phyloP scores from a whole-genome alignment of 306 rosid genomes.

The Boehmeria nivea region DNA sequence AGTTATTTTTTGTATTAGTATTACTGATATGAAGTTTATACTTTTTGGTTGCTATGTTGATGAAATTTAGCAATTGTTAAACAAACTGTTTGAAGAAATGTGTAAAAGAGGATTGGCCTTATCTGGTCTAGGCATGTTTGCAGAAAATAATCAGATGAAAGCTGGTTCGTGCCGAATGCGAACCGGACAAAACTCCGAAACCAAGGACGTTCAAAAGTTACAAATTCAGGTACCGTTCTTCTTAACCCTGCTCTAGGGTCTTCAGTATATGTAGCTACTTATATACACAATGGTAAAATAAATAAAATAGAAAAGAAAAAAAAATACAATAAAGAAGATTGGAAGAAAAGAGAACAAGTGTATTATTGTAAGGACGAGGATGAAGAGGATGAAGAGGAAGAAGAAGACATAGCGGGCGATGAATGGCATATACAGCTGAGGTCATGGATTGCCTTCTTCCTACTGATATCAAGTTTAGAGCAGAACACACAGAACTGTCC shows the following conservation, averaged over 20 bases:
- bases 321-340: slow-evolving; percentile 2
- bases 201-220: too few species aligned
- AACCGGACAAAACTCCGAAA: too few species aligned
- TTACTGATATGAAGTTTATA: too few species aligned
- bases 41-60: too few species aligned
- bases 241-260: neutral
- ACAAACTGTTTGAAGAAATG: too few species aligned
- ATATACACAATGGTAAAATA: too few species aligned
- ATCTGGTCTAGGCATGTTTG: too few species aligned
- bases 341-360: slow-evolving; percentile 1
- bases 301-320: neutral
- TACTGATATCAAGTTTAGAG: slow-evolving; percentile 49
- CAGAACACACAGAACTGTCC: slow-evolving; percentile 65
- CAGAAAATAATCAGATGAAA: too few species aligned
- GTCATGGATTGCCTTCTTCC: slow-evolving; percentile 47
- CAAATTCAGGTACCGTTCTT: slow-evolving; percentile 2
- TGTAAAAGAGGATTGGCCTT: too few species aligned
- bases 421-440: slow-evolving; percentile 46
- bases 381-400: slow-evolving; percentile 38
- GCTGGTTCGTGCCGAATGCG: too few species aligned
- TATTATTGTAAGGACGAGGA: slow-evolving; percentile 28
- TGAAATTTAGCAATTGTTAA: too few species aligned
- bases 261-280: slow-evolving; percentile 14
- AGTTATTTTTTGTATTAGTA: too few species aligned
- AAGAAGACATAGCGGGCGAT: slow-evolving; percentile 39